Conservation (phyloP, 2,329 filamentous ascomycete genomes). For the Pseudogymnoascus sp. region DNA sequence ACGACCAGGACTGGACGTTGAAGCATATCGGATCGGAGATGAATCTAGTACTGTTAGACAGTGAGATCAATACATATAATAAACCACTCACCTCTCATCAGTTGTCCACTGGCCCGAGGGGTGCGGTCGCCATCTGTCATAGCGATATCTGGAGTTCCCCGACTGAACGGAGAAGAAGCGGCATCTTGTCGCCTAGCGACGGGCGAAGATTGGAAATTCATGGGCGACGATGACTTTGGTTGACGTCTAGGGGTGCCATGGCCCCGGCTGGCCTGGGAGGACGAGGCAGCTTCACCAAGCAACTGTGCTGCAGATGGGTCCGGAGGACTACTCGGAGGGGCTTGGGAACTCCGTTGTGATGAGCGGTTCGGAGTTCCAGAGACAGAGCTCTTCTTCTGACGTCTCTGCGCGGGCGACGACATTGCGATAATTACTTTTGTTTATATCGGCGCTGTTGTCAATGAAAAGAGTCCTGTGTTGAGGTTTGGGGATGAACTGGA, state of each 20-base stretch:
- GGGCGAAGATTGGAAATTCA: conserved; percentile 65
- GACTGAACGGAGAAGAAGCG: conserved; percentile 53
- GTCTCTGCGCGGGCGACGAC: conserved; percentile 54
- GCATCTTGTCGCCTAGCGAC: conserved; percentile 34
- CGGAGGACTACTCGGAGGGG: conserved; percentile 43
- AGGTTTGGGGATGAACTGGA: conserved; percentile 1
- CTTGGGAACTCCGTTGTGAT: conserved; percentile 50
- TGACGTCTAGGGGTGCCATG: conserved; percentile 41
- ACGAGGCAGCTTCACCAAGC: conserved; percentile 29
- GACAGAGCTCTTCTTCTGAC: conserved; percentile 45
- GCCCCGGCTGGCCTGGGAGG: conserved; percentile 23
- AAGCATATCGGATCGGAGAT: conserved; percentile 83
- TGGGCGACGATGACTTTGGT: conserved; percentile 69
- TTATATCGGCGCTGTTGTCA: conserved; percentile 7
- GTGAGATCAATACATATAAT: conserved; percentile 5
- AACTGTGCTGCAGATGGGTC: conserved; percentile 29
- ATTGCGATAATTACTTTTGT: conserved; percentile 34
- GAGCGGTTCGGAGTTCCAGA: conserved; percentile 48
- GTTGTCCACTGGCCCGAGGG: conserved; percentile 54
- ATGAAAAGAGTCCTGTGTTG: neutral
- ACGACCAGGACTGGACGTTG: conserved; percentile 79
- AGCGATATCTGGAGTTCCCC: conserved; percentile 39
- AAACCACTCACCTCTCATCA: conserved; percentile 52
- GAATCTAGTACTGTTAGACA: conserved; percentile 56
- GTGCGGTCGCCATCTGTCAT: conserved; percentile 61